These are phyloP conservation scores for Hansenula sp. DNA, from an alignment of 1,139 yeast genomes.

Conservation along the genomic window DNA sequence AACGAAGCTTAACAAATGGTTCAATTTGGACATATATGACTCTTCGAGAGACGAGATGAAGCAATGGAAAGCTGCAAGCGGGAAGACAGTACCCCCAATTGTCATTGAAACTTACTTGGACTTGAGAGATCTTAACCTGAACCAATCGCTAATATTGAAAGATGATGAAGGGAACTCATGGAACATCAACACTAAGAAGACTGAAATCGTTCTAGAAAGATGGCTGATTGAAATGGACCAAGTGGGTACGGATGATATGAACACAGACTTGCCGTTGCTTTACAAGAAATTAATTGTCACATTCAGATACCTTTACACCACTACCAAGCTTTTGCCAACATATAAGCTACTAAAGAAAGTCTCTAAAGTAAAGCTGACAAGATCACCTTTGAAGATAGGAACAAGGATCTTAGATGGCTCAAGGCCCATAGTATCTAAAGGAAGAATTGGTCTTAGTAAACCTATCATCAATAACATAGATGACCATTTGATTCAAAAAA, in stretches of 20 bases:
- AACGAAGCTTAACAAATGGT: constrained; percentile 53
- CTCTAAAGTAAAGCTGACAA: constrained; percentile 33
- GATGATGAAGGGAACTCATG: constrained; percentile 46
- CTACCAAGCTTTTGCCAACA: constrained; percentile 68
- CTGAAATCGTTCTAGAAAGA: constrained; percentile 85
- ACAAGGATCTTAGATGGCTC: constrained; percentile 74
- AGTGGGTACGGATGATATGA: constrained; percentile 22
- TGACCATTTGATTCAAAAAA: constrained; percentile 54
- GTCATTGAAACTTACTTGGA: constrained; percentile 84
- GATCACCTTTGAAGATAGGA: constrained; percentile 41
- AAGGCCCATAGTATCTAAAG: constrained; percentile 73
- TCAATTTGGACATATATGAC: constrained; percentile 58
- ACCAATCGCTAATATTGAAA: constrained; percentile 60
- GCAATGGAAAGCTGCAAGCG: constrained; percentile 45
- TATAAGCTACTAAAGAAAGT: constrained; percentile 47
- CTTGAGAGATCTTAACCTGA: constrained; percentile 53
- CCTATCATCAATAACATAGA: constrained; percentile 43
- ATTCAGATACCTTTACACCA: constrained; percentile 70
- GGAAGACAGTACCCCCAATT: constrained; percentile 45
- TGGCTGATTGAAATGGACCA: constrained; percentile 83
- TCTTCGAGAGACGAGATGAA: constrained; percentile 51
- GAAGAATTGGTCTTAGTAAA: constrained; percentile 79
- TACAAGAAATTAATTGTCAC: constrained; percentile 74
- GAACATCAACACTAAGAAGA: constrained; percentile 55
- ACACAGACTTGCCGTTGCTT: constrained; percentile 59